Evolutionary conservation across 2,329 filamentous ascomycete species (phyloP).

Genomic region (Venturiaceae sp.): DNA sequence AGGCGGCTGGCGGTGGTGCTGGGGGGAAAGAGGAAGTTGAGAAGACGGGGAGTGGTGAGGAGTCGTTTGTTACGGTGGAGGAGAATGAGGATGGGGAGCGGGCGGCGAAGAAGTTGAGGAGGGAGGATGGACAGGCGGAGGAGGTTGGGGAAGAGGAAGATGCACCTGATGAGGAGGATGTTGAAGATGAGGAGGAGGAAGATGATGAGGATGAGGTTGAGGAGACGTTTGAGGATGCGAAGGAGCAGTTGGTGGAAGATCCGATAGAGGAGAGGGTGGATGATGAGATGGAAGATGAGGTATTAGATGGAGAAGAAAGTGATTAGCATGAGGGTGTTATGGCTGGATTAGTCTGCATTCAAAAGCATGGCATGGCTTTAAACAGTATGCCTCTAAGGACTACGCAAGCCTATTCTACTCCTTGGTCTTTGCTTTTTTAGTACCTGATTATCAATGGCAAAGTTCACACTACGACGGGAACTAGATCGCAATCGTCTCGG

Average conservation of each 20-base stretch:
- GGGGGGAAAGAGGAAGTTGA: conserved; percentile 15
- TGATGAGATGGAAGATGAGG: conserved; percentile 5
- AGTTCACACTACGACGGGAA: too few species aligned
- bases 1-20: conserved; percentile 15
- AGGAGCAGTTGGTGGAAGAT: conserved; percentile 6
- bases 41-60: conserved; percentile 30
- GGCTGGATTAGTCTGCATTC: too few species aligned
- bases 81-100: conserved; percentile 31
- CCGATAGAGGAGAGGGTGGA: conserved; percentile 5
- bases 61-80: conserved; percentile 40
- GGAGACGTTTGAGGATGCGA: conserved; percentile 40
- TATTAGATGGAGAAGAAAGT: conserved; percentile 7
- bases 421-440: too few species aligned
- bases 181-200: conserved; percentile 34
- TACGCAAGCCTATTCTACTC: too few species aligned
- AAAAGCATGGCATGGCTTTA: too few species aligned
- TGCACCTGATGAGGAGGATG: conserved; percentile 29
- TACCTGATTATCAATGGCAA: too few species aligned
- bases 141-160: conserved; percentile 25
- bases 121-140: conserved; percentile 27
- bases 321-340: too few species aligned
- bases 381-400: too few species aligned
- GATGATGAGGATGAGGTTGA: conserved; percentile 40
- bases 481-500: too few species aligned
- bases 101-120: conserved; percentile 19